A percentile compares a stretch with the other conserved stretches of the same genome.
These are phyloP conservation scores for Cyberlindnera xylosilytica DNA, from an alignment of 805 yeast species.

Conservation along the genomic window DNA sequence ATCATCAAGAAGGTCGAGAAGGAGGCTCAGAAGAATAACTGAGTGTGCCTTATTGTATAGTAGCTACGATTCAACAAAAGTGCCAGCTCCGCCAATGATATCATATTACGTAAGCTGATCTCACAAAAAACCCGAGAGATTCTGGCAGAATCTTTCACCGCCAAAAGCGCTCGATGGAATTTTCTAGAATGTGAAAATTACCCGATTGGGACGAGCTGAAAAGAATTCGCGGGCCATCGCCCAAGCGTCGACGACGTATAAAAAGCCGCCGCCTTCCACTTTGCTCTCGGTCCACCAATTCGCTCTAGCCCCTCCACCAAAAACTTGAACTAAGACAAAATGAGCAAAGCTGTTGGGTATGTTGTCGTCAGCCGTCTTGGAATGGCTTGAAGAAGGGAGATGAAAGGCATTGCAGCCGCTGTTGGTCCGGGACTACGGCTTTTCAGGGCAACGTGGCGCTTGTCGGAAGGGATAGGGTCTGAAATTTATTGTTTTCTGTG, in stretches of 20 bases:
- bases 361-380: slow-evolving; percentile 27
- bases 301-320: not conserved
- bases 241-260: slow-evolving; percentile 12
- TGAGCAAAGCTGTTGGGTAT: slow-evolving; percentile 52
- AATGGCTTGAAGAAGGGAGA: not conserved
- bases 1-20: slow-evolving; percentile 18
- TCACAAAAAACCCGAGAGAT: not conserved
- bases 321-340: slow-evolving; percentile 18
- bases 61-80: no score
- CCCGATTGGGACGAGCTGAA: slow-evolving; percentile 13
- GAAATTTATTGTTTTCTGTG: not conserved
- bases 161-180: slow-evolving; percentile 11
- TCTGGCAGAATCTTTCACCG: not conserved
- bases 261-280: slow-evolving; percentile 9
- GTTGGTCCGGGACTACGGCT: not conserved
- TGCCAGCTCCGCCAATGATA: not conserved
- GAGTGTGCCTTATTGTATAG: no score
- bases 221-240: slow-evolving; percentile 5
- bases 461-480: not conserved
- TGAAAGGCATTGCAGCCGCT: not conserved
- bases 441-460: not conserved
- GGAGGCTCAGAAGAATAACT: slow-evolving; percentile 10
- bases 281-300: not conserved
- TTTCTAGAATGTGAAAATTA: slow-evolving; percentile 18
- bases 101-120: not conserved